These are phyloP conservation scores for Bjerkandera adusta DNA, from an alignment of 1,284 basidiomycete species.

Conservation along the genomic window DNA sequence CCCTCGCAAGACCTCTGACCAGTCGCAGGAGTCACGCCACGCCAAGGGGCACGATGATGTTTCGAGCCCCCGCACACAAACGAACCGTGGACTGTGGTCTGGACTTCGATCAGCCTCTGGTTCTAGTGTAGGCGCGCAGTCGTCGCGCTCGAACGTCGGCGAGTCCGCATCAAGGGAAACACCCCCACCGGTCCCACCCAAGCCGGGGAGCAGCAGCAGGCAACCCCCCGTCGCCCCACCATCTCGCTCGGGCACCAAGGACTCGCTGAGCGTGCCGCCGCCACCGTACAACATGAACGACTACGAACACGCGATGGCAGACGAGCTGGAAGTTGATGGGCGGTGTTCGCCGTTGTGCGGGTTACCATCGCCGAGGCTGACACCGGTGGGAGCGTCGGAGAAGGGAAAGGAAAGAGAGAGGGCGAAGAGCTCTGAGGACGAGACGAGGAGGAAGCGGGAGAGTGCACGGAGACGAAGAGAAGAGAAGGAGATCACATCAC, in stretches of 20 bases:
- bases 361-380: slow-evolving; percentile 22
- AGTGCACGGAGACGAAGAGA: too few species aligned
- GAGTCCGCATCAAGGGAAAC: slow-evolving; percentile 11
- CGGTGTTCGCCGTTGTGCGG: slow-evolving; percentile 32
- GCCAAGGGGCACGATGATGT: not conserved
- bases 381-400: slow-evolving; percentile 15
- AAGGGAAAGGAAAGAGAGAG: slow-evolving; percentile 27
- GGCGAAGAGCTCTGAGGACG: slow-evolving; percentile 8
- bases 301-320: slow-evolving; percentile 20
- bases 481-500: slow-evolving; percentile 25
- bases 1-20: slow-evolving; percentile 24
- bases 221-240: slow-evolving; percentile 19
- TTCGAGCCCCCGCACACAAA: slow-evolving; percentile 5
- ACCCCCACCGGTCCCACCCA: slow-evolving; percentile 16
- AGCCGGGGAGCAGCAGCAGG: slow-evolving; percentile 17
- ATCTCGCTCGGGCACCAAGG: slow-evolving; percentile 19
- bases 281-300: slow-evolving; percentile 20
- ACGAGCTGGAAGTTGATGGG: slow-evolving; percentile 22
- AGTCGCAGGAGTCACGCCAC: too few species aligned
- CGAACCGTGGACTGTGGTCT: slow-evolving; percentile 20
- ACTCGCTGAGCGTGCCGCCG: slow-evolving; percentile 22
- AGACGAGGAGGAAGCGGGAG: slow-evolving; percentile 15
- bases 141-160: slow-evolving; percentile 8
- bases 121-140: slow-evolving; percentile 19
- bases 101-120: slow-evolving; percentile 22